Evolutionary conservation across 2,329 filamentous ascomycete species (phyloP), one percentile per base, ranked within the genome.

Genomic region (Gnomoniopsis sp.): DNA sequence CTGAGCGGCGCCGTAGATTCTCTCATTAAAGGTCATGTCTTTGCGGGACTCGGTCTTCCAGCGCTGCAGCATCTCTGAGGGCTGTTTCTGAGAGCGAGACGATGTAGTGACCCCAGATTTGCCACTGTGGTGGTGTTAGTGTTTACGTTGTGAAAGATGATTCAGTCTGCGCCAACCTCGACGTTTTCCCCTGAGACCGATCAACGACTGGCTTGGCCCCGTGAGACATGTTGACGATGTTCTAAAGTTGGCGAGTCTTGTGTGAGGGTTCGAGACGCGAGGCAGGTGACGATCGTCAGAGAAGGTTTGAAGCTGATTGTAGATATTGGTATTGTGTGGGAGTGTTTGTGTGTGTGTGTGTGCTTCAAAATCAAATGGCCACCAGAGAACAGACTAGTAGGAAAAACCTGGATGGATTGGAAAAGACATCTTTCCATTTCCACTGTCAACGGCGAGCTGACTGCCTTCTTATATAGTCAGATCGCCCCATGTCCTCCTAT

Each of bases 1-100:
- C 14, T 43, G 49, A 12, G 23, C 15, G 44, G 19, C 14, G 17
- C 6, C 15, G 11, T 30, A 49, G 8, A 50, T 26, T 19, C 53
- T 59, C 49, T 62, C 60, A 14, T 49, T 30, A 30, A 47, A 53
- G 7, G 60, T 47, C 10, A 59, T 23, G 14, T 34, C 38, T 44
- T 53, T 57, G 3, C 43, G 49, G 22, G 53, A n/a, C 19, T 59
- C 57, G 19, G 23, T 14, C 41, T 59, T 30, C 60, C 60, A 62
- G n/a, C 41, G 60, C 34, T 54, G 53, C 23, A 62, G 57, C 60
- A 62, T 62, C 23, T 55, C 57, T 17, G 60, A 59, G 14, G 53
- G 53, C 10, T 23, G 14, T 10, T 50, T 56, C 34, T 15, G 12
- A 33, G 33, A 12, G 10, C 15, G 53, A 14, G 44, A 49, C 8